Base-by-base conservation (phyloP, 78 protist genomes). In the Pelomyxa schiedti region DNA sequence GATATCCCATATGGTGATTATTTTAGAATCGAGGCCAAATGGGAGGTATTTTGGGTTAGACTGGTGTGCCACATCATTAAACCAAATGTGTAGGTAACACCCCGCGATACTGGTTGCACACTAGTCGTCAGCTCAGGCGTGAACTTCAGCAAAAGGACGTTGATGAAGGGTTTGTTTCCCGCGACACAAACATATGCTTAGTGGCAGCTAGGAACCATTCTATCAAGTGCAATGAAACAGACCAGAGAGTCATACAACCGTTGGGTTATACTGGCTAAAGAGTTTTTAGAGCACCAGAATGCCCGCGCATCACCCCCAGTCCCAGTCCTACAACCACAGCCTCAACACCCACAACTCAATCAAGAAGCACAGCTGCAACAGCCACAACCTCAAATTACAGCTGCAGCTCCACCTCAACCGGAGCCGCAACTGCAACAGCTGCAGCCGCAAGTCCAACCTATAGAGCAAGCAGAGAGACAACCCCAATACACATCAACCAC, bases 1-100 rank as follows among this genome's bases (percentile, higher is more conserved):
- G 87, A 82, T 67, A 82, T 82, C 9, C 87, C 87, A 22, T 82
- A 75, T 74, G 87, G 87, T 58, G 87, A 82, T 70, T 78, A 74
- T 35, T 82, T 82, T 70, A 67, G 87, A 70, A 75, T 82, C 22
- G 87, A 82, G 43, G 87, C 82, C 4, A 82, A 76, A 53, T 82
- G 87, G 87, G 87, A 82, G 6, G 42, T 76, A 26, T 66, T 24
- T 3, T 80, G 76, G n/a, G 76, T 80, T 1, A 75, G 78, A 9
- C 35, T 74, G 8, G 87, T 77, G 4, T 36, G 30, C 30, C 7
- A 65, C 7, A 7, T 7, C 35, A 7, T 36, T 8, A 7, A 8
- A 36, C 43, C 30, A 65, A 35, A 65, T 35, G 69, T 65, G 28
- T 36, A 4, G 4, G 35, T 4, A 36, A 7, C 4, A 7, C 30